Evolutionary conservation across 1,139 yeast genomes (phyloP).

Genomic region (Kodamaea sp.): DNA sequence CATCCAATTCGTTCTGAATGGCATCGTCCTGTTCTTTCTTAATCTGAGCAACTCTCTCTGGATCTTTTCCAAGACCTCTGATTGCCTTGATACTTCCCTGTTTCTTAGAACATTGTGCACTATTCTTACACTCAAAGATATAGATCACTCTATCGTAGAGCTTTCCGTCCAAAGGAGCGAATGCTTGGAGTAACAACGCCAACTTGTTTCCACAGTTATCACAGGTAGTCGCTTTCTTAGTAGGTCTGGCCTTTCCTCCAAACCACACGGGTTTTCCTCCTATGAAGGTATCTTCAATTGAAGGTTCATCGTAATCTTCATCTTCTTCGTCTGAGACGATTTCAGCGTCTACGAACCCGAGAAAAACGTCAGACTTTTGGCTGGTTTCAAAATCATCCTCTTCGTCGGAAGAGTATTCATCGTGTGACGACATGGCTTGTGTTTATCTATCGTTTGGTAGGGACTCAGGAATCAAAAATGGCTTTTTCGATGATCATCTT

Average conservation of each 20-base stretch:
- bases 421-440: constrained; percentile 34
- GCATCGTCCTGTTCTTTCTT: constrained; percentile 39
- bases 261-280: constrained; percentile 75
- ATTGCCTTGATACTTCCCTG: constrained; percentile 72
- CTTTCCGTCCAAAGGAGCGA: constrained; percentile 72
- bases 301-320: constrained; percentile 34
- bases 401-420: constrained; percentile 48
- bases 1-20: constrained; percentile 29
- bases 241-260: constrained; percentile 57
- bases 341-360: constrained; percentile 67
- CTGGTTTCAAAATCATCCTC: constrained; percentile 29
- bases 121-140: constrained; percentile 69
- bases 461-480: no score
- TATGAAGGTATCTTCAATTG: constrained; percentile 71
- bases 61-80: constrained; percentile 70
- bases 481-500: no score
- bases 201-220: constrained; percentile 60
- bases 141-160: constrained; percentile 80
- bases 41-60: constrained; percentile 42
- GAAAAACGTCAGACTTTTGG: constrained; percentile 35
- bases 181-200: constrained; percentile 76
- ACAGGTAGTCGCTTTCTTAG: constrained; percentile 55
- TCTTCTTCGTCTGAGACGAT: constrained; percentile 20
- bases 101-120: constrained; percentile 59
- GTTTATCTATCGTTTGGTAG: no score